Evolutionary conservation across 495 filamentous ascomycete genomes (phyloP), one percentile per base, ranked within the genome.

Genomic region (Tuber indicum): DNA sequence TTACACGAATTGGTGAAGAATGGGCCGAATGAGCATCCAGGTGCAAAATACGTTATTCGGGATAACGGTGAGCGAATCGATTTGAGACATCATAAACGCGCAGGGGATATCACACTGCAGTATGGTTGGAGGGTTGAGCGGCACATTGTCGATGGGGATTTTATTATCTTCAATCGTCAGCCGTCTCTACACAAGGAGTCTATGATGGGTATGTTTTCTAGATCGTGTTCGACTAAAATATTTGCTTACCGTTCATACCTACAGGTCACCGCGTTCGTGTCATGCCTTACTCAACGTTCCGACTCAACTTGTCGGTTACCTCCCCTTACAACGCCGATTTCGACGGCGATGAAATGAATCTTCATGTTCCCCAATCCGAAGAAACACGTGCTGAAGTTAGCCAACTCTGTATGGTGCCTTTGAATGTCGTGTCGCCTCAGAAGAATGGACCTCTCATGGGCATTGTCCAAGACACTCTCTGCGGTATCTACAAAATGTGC

Each of bases 301-400:
- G 96, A 46, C 88, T 99, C 39, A 99, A 99, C 81, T 85, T 99
- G 76, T 99, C 96, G 1, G 96, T 99, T 81, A 99, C 96, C 0
- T 95, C 94, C 66, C 96, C 96, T 2, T 99, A 99, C 87, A 99
- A 99, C 85, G 96, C 96, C 77, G 96, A 99, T 91, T 99, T 99
- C 84, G 96, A 99, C 83, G 96, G 96, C 79, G 96, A 99, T 85
- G 96, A 99, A 86, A 99, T 99, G 96, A 99, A 99, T 83, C 89
- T 99, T 85, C 96, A 99, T 87, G 96, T 99, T 66, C 96, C 96
- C 12, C 96, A 99, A 84, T 92, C 92, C 26, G 95, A 99, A 81
- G 96, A 99, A 85, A 93, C 96, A 39, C 90, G 96, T 17, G 95
- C 96, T 16, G 96, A 99, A 85, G 89, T 99, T 79, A 92, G 89